phyloP scores from a whole-genome alignment of 2,329 filamentous ascomycete genomes.

The Fragosphaeria purpurea region DNA sequence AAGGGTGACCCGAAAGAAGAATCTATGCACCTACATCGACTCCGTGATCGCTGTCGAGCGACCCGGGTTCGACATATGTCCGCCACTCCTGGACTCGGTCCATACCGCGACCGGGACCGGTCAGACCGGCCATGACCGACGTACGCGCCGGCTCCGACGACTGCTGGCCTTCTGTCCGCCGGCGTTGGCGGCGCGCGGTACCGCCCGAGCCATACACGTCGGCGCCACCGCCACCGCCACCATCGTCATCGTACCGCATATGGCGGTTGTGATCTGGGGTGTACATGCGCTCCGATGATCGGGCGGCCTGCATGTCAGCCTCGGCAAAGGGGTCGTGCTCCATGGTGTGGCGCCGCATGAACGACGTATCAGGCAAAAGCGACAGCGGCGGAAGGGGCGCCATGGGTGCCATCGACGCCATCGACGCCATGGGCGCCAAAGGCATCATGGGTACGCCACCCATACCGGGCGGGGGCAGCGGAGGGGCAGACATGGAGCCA shows the following conservation, averaged over 20 bases:
- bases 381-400: conserved; percentile 15
- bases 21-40: neutral
- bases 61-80: conserved; percentile 35
- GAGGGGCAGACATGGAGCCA: conserved; percentile 15
- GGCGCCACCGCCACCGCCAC: neutral
- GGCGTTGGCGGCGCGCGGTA: neutral
- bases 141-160: conserved; percentile 18
- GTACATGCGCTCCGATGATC: conserved; percentile 1
- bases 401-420: conserved; percentile 18
- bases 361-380: conserved; percentile 17
- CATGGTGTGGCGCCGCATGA: conserved; percentile 30
- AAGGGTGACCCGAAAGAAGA: too few species aligned
- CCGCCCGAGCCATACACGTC: neutral
- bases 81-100: conserved; percentile 40
- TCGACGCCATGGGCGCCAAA: conserved; percentile 19
- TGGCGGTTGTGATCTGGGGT: neutral
- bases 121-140: conserved; percentile 38
- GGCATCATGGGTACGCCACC: conserved; percentile 17
- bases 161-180: conserved; percentile 8
- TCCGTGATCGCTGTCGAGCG: conserved; percentile 21
- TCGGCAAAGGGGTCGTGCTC: conserved; percentile 30
- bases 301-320: neutral
- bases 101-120: conserved; percentile 33
- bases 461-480: conserved; percentile 5
- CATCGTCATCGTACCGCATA: neutral